Evolutionary conservation across 2,329 filamentous ascomycete genomes (phyloP), one percentile per base, ranked within the genome.

Genomic region (Colletotrichum truncatum): DNA sequence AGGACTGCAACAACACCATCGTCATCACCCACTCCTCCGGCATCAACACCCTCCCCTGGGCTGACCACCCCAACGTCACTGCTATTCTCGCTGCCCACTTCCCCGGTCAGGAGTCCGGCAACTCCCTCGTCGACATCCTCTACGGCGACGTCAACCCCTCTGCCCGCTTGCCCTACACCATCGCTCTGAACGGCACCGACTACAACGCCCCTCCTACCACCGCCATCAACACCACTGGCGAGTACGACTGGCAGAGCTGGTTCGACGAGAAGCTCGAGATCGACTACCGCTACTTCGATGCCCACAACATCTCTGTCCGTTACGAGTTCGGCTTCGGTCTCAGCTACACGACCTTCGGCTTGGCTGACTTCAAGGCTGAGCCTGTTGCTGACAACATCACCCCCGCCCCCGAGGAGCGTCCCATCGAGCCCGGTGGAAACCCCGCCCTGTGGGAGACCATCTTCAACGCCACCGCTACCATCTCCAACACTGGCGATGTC

Each of bases 11-110:
- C 52, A 69, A 84, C 39, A 91, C 92, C 2, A 81, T 93, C 2
- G 90, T 93, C 0, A 82, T 93, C 1, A 81, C 90, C 2, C 90
- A 93, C 73, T 90, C 89, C 1, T 90, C 93, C 23, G 91, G 91
- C 0, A 86, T 91, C 69, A 75, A 87, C 4, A 77, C 87, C 73
- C 82, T 88, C 63, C 79, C 86, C 3, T 89, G 83, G 74, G 82
- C 66, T 8, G 84, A 92, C 62, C 82, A 91, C 4, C 83, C 87
- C 0, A 84, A 87, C 2, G 87, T 93, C 68, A 91, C 90, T 69
- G 87, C 87, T 12, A 86, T 93, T 2, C 74, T 93, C 21, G 83
- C 90, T 39, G 91, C 90, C 18, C 89, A 93, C 73, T 82, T 93
- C 2, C 91, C 91, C 0, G 91, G 91, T 1, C 89, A 93, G 71